Base-by-base conservation (phyloP, 2,329 filamentous ascomycete species). In the Podosphaera aphanis region DNA sequence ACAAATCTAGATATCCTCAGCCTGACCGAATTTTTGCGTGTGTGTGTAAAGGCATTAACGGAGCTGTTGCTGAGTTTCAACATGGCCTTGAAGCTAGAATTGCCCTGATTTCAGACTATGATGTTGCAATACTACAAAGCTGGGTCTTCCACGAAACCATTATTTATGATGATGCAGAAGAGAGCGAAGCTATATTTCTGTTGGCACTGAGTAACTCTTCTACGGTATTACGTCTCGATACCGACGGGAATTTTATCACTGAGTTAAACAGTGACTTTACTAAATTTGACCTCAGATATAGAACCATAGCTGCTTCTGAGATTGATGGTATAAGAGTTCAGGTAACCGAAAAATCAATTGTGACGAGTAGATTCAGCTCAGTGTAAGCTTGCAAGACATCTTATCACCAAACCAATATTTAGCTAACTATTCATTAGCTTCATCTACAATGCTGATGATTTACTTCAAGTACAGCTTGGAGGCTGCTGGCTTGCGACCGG, bases 41-140 rank as follows among this genome's bases (percentile, higher is more conserved):
- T 38, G 77, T 76, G 18, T 76, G 79, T 0, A 72, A 73, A 51
- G 75, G 75, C 0, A 61, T 63, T 1, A 69, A 67, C 25, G 79
- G 79, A 8, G 69, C 70, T 6, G 63, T 88, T 20, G 72, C 73
- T 2, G 79, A 88, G 55, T 66, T 83, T 49, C 71, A 79, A 50
- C 67, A 74, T 58, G 82, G 83, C 3, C 62, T 83, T 23, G 73
- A 80, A 54, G 82, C 79, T 16, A 73, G 70, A 47, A 73, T 83
- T 51, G 74, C 71, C 1, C 54, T 74, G 4, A 69, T 74, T 19
- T 62, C 75, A 10, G 67, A 71, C 19, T 68, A 66, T 38, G 62
- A 61, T 6, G 62, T 63, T 5, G 63, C 65, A 1, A 64, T 73
- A 27, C 67, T 64, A 44, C 63, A 67, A 42, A 67, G 65, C 15